These are phyloP conservation scores for Ophiostoma triangulosporum DNA, from an alignment of 2,329 filamentous ascomycete species.

Conservation along the genomic window DNA sequence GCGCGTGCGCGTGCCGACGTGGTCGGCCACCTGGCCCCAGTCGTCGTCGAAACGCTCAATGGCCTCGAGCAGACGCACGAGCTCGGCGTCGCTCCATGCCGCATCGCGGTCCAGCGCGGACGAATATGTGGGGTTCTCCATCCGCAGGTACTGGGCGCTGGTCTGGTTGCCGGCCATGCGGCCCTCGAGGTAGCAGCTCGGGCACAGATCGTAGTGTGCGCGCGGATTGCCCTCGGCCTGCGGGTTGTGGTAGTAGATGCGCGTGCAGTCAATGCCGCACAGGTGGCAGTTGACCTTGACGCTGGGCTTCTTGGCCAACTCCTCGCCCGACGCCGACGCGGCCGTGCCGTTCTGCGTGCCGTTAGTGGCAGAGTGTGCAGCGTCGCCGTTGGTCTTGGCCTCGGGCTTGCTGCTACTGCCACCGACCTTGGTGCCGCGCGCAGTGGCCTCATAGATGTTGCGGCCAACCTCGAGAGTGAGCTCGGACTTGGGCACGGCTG, in stretches of 20 bases:
- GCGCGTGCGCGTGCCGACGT: constrained; percentile 79
- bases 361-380: constrained; percentile 41
- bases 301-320: constrained; percentile 51
- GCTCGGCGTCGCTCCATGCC: constrained; percentile 83
- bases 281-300: constrained; percentile 71
- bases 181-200: constrained; percentile 76
- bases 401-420: constrained; percentile 43
- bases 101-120: constrained; percentile 69
- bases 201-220: constrained; percentile 76
- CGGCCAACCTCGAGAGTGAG: constrained; percentile 86
- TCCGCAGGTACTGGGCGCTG: constrained; percentile 70
- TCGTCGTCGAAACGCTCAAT: constrained; percentile 91
- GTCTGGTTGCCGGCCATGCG: constrained; percentile 69
- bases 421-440: constrained; percentile 57
- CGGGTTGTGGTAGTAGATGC: constrained; percentile 46
- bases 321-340: constrained; percentile 31
- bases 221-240: constrained; percentile 47
- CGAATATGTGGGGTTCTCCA: constrained; percentile 77
- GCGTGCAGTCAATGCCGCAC: constrained; percentile 79
- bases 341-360: constrained; percentile 32
- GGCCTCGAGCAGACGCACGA: constrained; percentile 77
- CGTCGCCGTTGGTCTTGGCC: constrained; percentile 64
- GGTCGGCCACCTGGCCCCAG: constrained; percentile 84
- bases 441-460: constrained; percentile 88
- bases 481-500: constrained; percentile 58